phyloP scores from a whole-genome alignment of 192 early-diverging fungal species.

The Entomortierella chlamydospora region DNA sequence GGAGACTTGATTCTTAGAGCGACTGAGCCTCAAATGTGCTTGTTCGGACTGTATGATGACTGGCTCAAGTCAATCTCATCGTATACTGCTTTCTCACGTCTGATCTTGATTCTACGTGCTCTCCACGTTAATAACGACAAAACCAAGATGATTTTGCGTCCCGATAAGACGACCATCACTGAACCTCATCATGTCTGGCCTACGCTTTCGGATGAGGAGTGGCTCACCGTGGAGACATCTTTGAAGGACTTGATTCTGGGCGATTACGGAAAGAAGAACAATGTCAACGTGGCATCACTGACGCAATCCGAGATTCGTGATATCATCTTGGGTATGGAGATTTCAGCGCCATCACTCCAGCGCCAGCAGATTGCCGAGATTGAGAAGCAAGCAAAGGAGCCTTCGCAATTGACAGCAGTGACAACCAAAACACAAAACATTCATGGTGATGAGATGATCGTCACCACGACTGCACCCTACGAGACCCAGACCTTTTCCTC shows the following conservation, averaged over 20 bases:
- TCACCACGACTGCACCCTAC: conserved; percentile 97
- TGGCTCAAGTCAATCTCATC: conserved; percentile 96
- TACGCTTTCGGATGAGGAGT: conserved; percentile 94
- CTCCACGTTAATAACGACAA: conserved; percentile 99
- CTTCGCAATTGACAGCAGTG: conserved; percentile 93
- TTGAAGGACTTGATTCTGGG: conserved; percentile 98
- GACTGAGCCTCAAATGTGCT: conserved; percentile 96
- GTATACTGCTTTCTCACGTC: conserved; percentile 98
- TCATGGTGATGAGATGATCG: conserved; percentile 98
- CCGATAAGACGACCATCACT: conserved; percentile 92
- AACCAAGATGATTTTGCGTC: conserved; percentile 95
- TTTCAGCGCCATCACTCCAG: conserved; percentile 95
- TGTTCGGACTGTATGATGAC: conserved; percentile 94
- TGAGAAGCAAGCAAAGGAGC: conserved; percentile 94
- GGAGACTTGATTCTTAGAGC: conserved; percentile 98
- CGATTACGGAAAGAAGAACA: conserved; percentile 99
- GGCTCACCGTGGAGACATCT: conserved; percentile 94
- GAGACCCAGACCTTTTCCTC: conserved; percentile 98
- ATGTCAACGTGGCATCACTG: conserved; percentile 96
- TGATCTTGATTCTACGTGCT: conserved; percentile 95
- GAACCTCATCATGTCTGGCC: conserved; percentile 99
- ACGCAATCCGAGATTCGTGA: conserved; percentile 98
- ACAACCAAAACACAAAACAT: conserved; percentile 98
- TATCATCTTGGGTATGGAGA: conserved; percentile 99
- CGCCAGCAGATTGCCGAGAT: conserved; percentile 98